Percentiles rank a stretch among this genome's conserved stretches.
phyloP scores from a whole-genome alignment of 495 filamentous ascomycete genomes.

The Penicillium flavigenum region DNA sequence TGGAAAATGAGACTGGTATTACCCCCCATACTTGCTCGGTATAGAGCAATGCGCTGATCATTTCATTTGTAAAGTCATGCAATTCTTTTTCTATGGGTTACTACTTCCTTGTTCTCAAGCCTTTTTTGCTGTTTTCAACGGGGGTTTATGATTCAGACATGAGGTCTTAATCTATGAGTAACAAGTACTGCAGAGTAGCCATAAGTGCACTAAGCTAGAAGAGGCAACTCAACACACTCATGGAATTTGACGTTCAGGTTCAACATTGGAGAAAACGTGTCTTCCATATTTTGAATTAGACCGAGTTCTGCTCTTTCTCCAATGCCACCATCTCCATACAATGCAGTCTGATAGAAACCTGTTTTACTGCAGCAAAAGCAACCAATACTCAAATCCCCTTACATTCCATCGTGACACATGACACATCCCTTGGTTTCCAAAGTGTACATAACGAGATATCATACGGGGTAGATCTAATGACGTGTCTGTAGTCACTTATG shows the following conservation, averaged over 20 bases:
- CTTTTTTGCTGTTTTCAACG: not conserved
- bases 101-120: not conserved
- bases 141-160: not conserved
- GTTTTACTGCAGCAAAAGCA: not conserved
- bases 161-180: not conserved
- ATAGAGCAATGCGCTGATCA: no score
- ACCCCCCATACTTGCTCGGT: no score
- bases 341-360: not conserved
- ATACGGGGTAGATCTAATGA: not conserved
- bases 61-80: no score
- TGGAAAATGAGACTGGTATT: no score
- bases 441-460: not conserved
- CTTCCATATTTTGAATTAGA: not conserved
- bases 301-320: not conserved
- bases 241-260: not conserved
- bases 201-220: not conserved
- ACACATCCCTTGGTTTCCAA: not conserved
- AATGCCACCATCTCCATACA: not conserved
- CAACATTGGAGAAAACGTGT: constrained; percentile 1
- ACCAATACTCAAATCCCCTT: constrained; percentile 3
- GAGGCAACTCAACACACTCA: not conserved
- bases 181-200: not conserved
- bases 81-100: not conserved
- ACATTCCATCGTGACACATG: constrained; percentile 7
- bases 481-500: no score